Percentiles rank a stretch among this genome's conserved stretches.
These are phyloP conservation scores for Xylariaceae sp. DNA, from an alignment of 2,329 filamentous ascomycete species.

Conservation along the genomic window DNA sequence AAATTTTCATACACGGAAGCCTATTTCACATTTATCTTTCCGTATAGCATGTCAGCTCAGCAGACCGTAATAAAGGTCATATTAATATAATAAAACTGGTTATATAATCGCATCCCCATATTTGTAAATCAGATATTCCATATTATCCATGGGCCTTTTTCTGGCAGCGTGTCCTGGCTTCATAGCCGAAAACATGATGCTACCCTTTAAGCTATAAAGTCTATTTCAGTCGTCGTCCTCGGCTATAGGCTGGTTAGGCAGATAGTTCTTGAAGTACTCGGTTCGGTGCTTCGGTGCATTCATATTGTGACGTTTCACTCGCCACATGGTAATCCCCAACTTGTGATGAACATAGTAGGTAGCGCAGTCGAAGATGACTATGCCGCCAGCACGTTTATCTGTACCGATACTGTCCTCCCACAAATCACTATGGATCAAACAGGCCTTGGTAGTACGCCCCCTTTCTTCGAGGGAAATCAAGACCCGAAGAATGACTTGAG, in stretches of 20 bases:
- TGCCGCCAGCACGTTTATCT: background rate
- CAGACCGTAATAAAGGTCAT: no score
- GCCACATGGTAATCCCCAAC: conserved; percentile 2
- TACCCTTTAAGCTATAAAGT: conserved; percentile 5
- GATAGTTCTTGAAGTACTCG: background rate
- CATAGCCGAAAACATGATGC: background rate
- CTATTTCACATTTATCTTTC: no score
- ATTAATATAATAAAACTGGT: no score
- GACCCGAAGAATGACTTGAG: background rate
- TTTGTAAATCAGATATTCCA: background rate
- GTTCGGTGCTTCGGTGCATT: background rate
- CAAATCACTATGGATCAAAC: conserved; percentile 4
- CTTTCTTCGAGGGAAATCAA: background rate
- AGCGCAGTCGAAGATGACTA: background rate
- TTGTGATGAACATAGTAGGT: conserved; percentile 3
- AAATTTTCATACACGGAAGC: no score
- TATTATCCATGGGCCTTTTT: background rate
- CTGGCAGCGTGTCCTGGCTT: background rate
- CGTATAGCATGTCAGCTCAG: no score
- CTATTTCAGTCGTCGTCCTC: conserved; percentile 5
- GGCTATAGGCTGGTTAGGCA: background rate
- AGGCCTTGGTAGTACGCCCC: background rate
- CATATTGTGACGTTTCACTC: background rate
- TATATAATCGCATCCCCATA: no score
- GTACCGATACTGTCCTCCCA: conserved; percentile 1